Percentiles rank a stretch among this genome's conserved stretches.
Conservation (phyloP, 306 rosid species). For the Aeschynomene evenia region DNA sequence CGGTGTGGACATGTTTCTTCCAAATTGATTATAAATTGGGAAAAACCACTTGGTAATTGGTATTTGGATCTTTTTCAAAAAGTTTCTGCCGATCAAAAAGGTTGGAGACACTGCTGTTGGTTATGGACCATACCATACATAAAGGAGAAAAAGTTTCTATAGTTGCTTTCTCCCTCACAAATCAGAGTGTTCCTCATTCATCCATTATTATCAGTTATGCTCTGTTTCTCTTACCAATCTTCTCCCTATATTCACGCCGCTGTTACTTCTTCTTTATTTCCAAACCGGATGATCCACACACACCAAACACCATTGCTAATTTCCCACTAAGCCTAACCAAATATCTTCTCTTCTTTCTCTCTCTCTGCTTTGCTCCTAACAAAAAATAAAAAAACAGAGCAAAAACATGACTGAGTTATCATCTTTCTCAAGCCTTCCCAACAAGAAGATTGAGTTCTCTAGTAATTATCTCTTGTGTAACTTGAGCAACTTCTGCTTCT, state of each 20-base stretch:
- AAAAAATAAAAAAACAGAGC: neutral
- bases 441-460: slow-evolving; percentile 44
- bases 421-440: slow-evolving; percentile 47
- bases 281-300: slow-evolving; percentile 23
- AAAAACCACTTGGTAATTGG: too few species aligned
- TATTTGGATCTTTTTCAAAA: too few species aligned
- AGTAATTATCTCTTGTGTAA: slow-evolving; percentile 41
- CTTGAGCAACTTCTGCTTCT: slow-evolving; percentile 49
- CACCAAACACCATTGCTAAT: slow-evolving; percentile 27
- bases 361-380: slow-evolving; percentile 31
- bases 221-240: slow-evolving; percentile 46
- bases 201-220: neutral
- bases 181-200: slow-evolving; percentile 33
- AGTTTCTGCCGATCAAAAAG: slow-evolving; percentile 17
- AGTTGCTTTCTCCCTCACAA: slow-evolving; percentile 41
- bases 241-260: slow-evolving; percentile 91
- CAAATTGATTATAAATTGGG: too few species aligned
- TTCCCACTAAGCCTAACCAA: slow-evolving; percentile 25
- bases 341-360: slow-evolving; percentile 30
- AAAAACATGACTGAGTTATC: slow-evolving; percentile 60
- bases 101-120: slow-evolving; percentile 44
- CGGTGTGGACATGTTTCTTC: too few species aligned
- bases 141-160: slow-evolving; percentile 46
- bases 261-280: slow-evolving; percentile 40
- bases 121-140: slow-evolving; percentile 38